Evolutionary conservation across 2,329 filamentous ascomycete genomes (phyloP).

Genomic region (Calonectria montana): DNA sequence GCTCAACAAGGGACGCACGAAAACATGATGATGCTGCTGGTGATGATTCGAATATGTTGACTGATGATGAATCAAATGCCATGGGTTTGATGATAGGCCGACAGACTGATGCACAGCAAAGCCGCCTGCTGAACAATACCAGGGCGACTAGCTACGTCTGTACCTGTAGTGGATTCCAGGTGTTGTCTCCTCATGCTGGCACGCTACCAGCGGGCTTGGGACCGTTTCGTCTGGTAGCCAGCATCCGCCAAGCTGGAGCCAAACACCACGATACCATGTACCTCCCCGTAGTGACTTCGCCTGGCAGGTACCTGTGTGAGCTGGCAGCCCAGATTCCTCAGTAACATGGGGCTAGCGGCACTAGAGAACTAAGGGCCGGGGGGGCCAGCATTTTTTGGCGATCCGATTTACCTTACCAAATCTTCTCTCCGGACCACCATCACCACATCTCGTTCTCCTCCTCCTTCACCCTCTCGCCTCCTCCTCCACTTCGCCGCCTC

Average conservation of each 20-base stretch:
- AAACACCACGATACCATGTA: conserved; percentile 30
- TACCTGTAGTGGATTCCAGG: conserved; percentile 3
- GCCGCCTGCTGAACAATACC: not conserved
- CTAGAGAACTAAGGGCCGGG: conserved; percentile 37
- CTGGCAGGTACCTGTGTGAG: conserved; percentile 32
- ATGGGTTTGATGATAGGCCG: conserved; percentile 1
- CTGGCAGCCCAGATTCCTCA: conserved; percentile 26
- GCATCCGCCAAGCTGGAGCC: conserved; percentile 26
- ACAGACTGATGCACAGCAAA: not conserved
- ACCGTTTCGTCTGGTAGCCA: conserved; percentile 31
- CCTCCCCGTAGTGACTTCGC: conserved; percentile 32
- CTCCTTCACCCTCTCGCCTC: conserved; percentile 27
- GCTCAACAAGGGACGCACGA: not conserved
- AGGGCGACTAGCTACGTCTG: not conserved
- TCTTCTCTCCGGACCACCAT: conserved; percentile 47
- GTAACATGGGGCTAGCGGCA: conserved; percentile 41
- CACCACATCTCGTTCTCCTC: conserved; percentile 38
- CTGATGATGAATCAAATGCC: conserved; percentile 4
- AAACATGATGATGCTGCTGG: conserved; percentile 6
- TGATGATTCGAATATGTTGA: conserved; percentile 10
- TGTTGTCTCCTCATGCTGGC: conserved; percentile 10
- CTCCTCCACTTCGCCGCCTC: conserved; percentile 27
- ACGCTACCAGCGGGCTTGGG: conserved; percentile 16
- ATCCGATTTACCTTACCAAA: conserved; percentile 46
- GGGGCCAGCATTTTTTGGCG: conserved; percentile 43